Percentiles rank a stretch among this genome's conserved stretches.
phyloP scores from a whole-genome alignment of 2,329 filamentous ascomycete species.

The Colletotrichum tropicale region DNA sequence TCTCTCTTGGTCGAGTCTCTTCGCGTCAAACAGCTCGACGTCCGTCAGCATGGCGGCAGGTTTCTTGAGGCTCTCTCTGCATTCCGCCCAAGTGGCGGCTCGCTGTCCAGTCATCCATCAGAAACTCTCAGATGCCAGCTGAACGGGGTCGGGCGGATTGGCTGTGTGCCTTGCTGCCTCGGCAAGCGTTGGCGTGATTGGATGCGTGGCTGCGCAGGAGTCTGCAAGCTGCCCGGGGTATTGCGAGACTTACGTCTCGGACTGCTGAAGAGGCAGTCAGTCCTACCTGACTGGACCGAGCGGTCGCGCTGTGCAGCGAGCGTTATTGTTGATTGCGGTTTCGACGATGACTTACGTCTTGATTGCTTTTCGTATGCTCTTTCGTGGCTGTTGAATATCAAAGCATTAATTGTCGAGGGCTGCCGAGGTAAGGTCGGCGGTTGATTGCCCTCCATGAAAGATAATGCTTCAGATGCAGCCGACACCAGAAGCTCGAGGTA shows the following conservation, averaged over 20 bases:
- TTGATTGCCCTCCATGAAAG: neutral
- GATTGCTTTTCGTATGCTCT: neutral
- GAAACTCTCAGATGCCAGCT: neutral
- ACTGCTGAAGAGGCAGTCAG: neutral
- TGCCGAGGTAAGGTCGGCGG: neutral
- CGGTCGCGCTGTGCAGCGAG: neutral
- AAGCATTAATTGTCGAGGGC: neutral
- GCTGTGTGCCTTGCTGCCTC: slow-evolving; percentile 12
- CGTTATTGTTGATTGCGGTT: neutral
- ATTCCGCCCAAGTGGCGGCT: neutral
- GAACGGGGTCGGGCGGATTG: neutral
- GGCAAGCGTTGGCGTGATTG: neutral
- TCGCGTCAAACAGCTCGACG: neutral
- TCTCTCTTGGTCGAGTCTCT: neutral
- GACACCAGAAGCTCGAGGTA: neutral
- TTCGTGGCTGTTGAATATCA: neutral
- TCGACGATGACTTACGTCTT: neutral
- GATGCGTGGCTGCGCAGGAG: neutral
- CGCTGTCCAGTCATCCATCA: neutral
- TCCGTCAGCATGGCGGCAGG: neutral
- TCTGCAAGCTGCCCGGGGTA: neutral
- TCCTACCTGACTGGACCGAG: neutral
- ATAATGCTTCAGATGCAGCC: neutral
- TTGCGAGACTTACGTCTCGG: neutral
- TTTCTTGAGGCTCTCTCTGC: neutral